Base-by-base conservation (phyloP, 441 rosid genomes). In the Heliophila coronopifolia region DNA sequence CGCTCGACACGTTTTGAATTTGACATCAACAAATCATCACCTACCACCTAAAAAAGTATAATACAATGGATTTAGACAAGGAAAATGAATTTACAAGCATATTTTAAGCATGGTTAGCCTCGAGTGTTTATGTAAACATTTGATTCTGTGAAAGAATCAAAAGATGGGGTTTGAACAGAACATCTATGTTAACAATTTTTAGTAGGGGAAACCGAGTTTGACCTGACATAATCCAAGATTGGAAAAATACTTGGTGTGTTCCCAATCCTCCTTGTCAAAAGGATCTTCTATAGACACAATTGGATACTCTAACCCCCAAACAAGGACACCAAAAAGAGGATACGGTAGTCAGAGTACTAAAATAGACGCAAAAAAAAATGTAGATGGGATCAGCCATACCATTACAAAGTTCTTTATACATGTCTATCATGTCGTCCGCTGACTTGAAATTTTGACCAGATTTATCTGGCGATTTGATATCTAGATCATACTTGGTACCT, bases 211-310 rank as follows among this genome's bases (percentile, higher is more conserved):
- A 28, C 45, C 10, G 50, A 54, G 34, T 47, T 70, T 57, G 58
- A 88, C 99, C 97, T 92, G 99, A 68, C 99, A 88, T 60, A 84
- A 73, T 66, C 80, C 94, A 68, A 88, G 97, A 66, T 73, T 32
- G 47, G 92, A 71, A 47, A 92, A 76, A 14, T n/a, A 4, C 74
- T 80, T 88, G 62, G 70, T 70, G 61, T 83, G 95, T 60, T 85
- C 97, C 97, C 99, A 85, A 40, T 92, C 99, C 70, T 88, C 99
- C 80, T 73, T 88, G 71, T 92, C 99, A 61, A 92, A 92, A 35
- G 98, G 98, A 69, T 92, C 98, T 80, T 92, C 98, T 32, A 92
- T 79, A 24, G 84, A 85, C 16, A 84, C 76, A 53, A 92, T 81
- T 17, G 91, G 95, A 68, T 85, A 88, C 23, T 79, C 97, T 92